A percentile compares a stretch with the other conserved stretches of the same genome.
Evolutionary conservation across 768 basidiomycete species (phyloP).

Genomic region (Mycena chlorophos): DNA sequence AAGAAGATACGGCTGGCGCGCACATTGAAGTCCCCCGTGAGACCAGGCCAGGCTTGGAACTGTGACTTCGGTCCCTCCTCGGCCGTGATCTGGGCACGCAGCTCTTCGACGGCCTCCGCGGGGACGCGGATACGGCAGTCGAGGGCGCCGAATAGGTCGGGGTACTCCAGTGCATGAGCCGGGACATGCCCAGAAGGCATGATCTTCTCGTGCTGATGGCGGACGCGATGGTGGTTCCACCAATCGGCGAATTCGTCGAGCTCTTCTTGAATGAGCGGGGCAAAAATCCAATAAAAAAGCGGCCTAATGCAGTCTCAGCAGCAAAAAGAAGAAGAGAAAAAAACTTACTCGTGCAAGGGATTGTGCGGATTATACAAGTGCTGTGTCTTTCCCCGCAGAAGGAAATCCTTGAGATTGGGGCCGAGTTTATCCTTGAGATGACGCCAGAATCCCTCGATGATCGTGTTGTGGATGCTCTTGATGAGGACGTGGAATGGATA

Average conservation of each 20-base stretch:
- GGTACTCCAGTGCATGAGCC: constrained; percentile 4
- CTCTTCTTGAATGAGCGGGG: constrained; percentile 13
- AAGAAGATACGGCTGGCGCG: neutral
- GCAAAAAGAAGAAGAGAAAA: neutral
- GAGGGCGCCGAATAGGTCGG: neutral
- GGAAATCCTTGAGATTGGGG: constrained; percentile 14
- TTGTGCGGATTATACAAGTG: constrained; percentile 12
- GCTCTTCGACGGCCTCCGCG: constrained; percentile 1
- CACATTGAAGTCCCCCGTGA: constrained; percentile 1
- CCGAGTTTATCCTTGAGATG: constrained; percentile 19
- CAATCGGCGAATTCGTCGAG: constrained; percentile 18
- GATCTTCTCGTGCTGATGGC: constrained; percentile 15
- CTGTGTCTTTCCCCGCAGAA: constrained; percentile 12
- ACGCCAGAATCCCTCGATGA: constrained; percentile 23
- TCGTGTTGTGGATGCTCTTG: constrained; percentile 21
- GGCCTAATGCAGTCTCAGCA: neutral
- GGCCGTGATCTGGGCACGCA: neutral
- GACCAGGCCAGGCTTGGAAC: neutral
- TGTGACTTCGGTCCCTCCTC: constrained; percentile 2
- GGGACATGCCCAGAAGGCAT: constrained; percentile 23
- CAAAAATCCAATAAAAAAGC: constrained; percentile 1
- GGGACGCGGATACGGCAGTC: constrained; percentile 7
- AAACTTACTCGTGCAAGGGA: constrained; percentile 5
- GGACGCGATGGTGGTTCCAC: constrained; percentile 25
- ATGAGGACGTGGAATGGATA: constrained; percentile 14